Conservation (phyloP, 768 basidiomycete genomes). For the Russula virescens region DNA sequence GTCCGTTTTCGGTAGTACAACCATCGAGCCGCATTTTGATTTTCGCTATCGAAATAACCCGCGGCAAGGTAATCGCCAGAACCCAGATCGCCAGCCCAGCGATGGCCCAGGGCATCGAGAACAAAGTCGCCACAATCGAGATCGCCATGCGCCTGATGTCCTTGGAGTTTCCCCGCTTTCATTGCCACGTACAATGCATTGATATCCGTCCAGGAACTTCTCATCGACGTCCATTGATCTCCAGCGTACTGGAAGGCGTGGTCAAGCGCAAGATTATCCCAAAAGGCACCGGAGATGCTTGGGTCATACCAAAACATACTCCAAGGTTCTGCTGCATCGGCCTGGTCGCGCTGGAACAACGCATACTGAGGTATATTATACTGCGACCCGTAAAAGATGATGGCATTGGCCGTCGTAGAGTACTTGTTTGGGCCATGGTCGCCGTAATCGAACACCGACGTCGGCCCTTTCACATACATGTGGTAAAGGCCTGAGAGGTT, state of each 20-base stretch:
- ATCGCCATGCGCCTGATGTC: slow-evolving; percentile 93
- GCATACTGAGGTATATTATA: slow-evolving; percentile 69
- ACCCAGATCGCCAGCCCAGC: slow-evolving; percentile 94
- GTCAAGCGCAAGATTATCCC: slow-evolving; percentile 82
- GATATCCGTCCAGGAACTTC: slow-evolving; percentile 87
- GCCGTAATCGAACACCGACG: slow-evolving; percentile 78
- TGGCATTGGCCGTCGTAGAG: slow-evolving; percentile 84
- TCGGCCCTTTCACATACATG: slow-evolving; percentile 81
- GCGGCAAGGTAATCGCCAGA: slow-evolving; percentile 75
- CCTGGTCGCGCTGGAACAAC: slow-evolving; percentile 85
- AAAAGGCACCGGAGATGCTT: slow-evolving; percentile 78
- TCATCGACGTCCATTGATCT: slow-evolving; percentile 88
- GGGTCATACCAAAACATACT: slow-evolving; percentile 90
- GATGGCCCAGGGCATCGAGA: slow-evolving; percentile 84
- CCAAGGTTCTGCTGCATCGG: slow-evolving; percentile 51
- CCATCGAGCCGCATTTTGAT: slow-evolving; percentile 72
- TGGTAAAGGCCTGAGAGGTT: slow-evolving; percentile 77
- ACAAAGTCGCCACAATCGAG: slow-evolving; percentile 95
- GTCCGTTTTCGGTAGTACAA: slow-evolving; percentile 94
- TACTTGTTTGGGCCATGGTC: slow-evolving; percentile 94
- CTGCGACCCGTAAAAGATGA: slow-evolving; percentile 69
- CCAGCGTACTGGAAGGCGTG: slow-evolving; percentile 64
- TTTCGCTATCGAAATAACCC: slow-evolving; percentile 73
- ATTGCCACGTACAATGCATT: slow-evolving; percentile 80
- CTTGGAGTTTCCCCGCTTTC: slow-evolving; percentile 75